Evolutionary conservation across 1,284 basidiomycete species (phyloP), one percentile per base, ranked within the genome.

Genomic region (Irpex sp.): DNA sequence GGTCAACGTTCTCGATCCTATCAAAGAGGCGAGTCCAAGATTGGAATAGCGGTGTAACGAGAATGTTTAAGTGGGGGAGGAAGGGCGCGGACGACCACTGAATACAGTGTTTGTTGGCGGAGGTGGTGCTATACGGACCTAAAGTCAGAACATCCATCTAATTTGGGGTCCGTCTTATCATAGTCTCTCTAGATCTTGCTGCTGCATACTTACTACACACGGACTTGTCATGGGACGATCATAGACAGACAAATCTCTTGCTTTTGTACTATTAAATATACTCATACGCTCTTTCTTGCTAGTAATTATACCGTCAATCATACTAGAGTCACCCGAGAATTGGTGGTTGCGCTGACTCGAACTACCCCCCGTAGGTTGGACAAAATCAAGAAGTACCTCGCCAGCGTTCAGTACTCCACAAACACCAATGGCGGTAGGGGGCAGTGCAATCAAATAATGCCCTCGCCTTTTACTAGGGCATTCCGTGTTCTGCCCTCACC

Each of bases 1-100:
- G 78, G 56, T 89, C 87, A 49, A 91, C 89, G 3, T 90, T 90
- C 83, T 86, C 85, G 4, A 74, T 84, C 46, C 69, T 92, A n/a
- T 87, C 88, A 2, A 78, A 79, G 57, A 79, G 86, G 13, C 78
- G 89, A 35, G 86, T 89, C 36, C 77, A 84, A 65, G 81, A 85
- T 21, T 92, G 89, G 89, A 76, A 80, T 2, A 77, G 78, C 50
- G 89, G 88, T 26, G 75, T 76, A 6, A 77, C 77, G 26, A 76
- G 81, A 61, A 79, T 76, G 51, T 77, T 88, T 4, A 79, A 79
- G 70, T 89, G 87, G 83, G 86, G 86, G 3, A 75, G 69, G 59
- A 76, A 78, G 55, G 79, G 69, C 50, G 75, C 76, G 1, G 75
- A 77, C 66, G 73, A 73, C 57, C 75, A 78, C 55, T 50, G 49